A percentile compares a stretch with the other conserved stretches of the same genome.
Evolutionary conservation across 1,139 yeast genomes (phyloP).

Genomic region (Pichia norvegensis): DNA sequence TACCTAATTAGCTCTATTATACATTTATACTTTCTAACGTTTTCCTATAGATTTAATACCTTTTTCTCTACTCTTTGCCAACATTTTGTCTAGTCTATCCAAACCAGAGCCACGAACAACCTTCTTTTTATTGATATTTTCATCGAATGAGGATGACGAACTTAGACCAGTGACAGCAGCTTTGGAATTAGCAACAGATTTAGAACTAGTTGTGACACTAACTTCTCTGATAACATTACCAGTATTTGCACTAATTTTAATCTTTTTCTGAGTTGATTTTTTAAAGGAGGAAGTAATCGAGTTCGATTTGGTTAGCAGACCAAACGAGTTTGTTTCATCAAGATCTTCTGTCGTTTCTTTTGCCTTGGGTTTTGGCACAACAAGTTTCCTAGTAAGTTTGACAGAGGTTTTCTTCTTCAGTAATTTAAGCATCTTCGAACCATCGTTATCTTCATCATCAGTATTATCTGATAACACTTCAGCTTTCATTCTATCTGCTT

Average conservation of each 20-base stretch:
- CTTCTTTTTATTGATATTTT: neutral
- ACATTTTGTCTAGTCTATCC: conserved; percentile 18
- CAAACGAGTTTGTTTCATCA: conserved; percentile 5
- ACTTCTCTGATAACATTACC: conserved; percentile 25
- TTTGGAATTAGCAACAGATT: conserved; percentile 17
- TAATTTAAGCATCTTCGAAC: conserved; percentile 21
- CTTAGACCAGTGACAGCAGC: conserved; percentile 25
- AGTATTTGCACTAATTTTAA: conserved; percentile 19
- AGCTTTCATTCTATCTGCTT: conserved; percentile 2
- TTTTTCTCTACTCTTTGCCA: conserved; percentile 17
- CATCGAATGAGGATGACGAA: neutral
- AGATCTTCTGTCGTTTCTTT: neutral
- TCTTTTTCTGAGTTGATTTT: conserved; percentile 11
- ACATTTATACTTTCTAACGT: neutral
- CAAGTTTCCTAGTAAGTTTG: conserved; percentile 10
- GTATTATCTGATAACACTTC: conserved; percentile 8
- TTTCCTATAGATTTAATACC: conserved; percentile 14
- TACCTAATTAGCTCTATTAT: neutral
- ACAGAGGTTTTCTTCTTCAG: conserved; percentile 18
- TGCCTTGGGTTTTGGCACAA: conserved; percentile 1
- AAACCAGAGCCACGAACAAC: conserved; percentile 16
- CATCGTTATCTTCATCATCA: conserved; percentile 25
- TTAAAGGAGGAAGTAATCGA: conserved; percentile 21
- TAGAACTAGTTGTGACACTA: conserved; percentile 24
- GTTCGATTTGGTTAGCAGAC: conserved; percentile 13